These are phyloP conservation scores for Alnus glutinosa DNA, from an alignment of 306 rosid species.

Conservation along the genomic window DNA sequence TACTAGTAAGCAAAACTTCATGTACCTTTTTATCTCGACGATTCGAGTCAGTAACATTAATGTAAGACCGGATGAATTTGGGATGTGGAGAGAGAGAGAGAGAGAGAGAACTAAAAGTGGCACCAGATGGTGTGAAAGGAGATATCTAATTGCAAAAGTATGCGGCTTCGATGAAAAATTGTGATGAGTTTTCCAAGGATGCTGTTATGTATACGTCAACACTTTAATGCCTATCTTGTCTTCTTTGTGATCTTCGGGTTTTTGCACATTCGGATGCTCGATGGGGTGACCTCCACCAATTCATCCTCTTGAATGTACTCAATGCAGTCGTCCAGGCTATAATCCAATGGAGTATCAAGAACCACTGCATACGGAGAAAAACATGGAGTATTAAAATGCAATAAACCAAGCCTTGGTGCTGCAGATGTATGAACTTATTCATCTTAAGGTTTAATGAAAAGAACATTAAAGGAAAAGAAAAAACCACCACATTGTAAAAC, in stretches of 20 bases:
- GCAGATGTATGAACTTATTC: not conserved
- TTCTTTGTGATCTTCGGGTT: conserved; percentile 80
- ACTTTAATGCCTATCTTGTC: conserved; percentile 45
- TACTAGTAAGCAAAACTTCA: conserved; percentile 37
- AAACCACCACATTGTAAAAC: not conserved
- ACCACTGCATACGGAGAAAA: conserved; percentile 56
- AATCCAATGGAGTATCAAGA: conserved; percentile 92
- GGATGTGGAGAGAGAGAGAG: conserved; percentile 18
- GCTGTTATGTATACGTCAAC: not conserved
- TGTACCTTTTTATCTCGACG: conserved; percentile 26
- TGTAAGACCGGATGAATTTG: conserved; percentile 16
- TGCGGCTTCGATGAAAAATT: conserved; percentile 1
- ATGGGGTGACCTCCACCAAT: conserved; percentile 84
- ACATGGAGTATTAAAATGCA: not conserved
- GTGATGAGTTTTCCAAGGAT: conserved; percentile 14
- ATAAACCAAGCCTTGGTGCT: conserved; percentile 11
- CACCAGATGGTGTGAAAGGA: not conserved
- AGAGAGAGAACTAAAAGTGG: not conserved
- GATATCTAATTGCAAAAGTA: conserved; percentile 19
- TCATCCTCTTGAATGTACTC: conserved; percentile 99
- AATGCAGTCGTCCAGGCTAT: conserved; percentile 93
- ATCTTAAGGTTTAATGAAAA: not conserved
- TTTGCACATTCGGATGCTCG: conserved; percentile 82
- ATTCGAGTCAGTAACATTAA: conserved; percentile 25
- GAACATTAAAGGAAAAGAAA: not conserved